Conservation (phyloP, 768 basidiomycete species). For the Boletus vermiculosoides region DNA sequence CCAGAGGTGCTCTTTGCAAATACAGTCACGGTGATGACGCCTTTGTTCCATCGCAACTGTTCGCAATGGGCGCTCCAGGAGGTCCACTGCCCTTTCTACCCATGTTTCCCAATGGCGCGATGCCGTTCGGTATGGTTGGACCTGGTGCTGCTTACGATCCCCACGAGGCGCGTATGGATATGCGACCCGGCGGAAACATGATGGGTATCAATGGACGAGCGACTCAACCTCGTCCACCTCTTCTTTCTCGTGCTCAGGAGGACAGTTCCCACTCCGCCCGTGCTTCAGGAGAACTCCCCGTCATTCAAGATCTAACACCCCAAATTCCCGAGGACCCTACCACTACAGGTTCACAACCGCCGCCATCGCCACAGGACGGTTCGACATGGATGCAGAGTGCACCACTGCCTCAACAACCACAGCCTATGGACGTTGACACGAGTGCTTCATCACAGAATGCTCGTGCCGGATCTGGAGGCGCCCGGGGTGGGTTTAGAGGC, state of each 20-base stretch:
- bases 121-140: constrained; percentile 54
- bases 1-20: constrained; percentile 84
- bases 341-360: constrained; percentile 21
- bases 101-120: constrained; percentile 57
- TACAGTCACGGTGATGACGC: constrained; percentile 93
- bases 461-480: constrained; percentile 34
- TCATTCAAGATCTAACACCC: constrained; percentile 82
- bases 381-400: constrained; percentile 22
- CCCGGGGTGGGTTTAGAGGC: constrained; percentile 47
- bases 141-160: constrained; percentile 67
- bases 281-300: constrained; percentile 71
- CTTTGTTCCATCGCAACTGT: constrained; percentile 68
- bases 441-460: constrained; percentile 19
- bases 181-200: constrained; percentile 51
- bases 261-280: constrained; percentile 44
- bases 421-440: constrained; percentile 36
- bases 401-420: constrained; percentile 10
- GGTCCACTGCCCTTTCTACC: constrained; percentile 60
- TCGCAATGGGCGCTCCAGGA: constrained; percentile 49
- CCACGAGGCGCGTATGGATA: constrained; percentile 77
- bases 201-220: constrained; percentile 32
- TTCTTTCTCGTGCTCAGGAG: constrained; percentile 56
- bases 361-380: constrained; percentile 19
- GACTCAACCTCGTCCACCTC: constrained; percentile 51
- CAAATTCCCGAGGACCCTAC: constrained; percentile 36